Conservation (phyloP, 1,284 basidiomycete species). For the Rhodotorula sp. region DNA sequence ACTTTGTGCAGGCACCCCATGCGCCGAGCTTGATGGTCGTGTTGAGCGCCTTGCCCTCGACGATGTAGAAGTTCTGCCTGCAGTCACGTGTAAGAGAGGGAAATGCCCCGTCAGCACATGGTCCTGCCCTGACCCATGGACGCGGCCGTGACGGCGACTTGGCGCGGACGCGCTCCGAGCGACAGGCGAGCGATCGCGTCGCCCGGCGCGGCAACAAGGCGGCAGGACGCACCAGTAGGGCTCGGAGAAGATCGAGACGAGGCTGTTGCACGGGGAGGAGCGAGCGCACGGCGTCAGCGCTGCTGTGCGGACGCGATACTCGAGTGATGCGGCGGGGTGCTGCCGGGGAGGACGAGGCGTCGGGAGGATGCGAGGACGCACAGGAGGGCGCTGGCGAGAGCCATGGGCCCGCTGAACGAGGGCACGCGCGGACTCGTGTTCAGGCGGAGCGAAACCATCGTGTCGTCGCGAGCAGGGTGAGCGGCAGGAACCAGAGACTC, state of each 20-base stretch:
- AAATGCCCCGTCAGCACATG: background rate
- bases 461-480: background rate
- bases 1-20: slow-evolving; percentile 38
- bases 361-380: background rate
- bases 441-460: slow-evolving; percentile 33
- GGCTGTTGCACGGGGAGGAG: slow-evolving; percentile 7
- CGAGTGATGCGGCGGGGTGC: background rate
- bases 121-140: too few relatives aligned
- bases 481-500: background rate
- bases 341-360: background rate
- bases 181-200: background rate
- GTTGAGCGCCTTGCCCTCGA: slow-evolving; percentile 34
- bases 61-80: slow-evolving; percentile 42
- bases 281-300: background rate
- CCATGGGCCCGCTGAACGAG: slow-evolving; percentile 36
- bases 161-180: background rate
- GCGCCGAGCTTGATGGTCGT: slow-evolving; percentile 39
- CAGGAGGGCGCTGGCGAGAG: slow-evolving; percentile 32
- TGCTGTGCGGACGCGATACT: background rate
- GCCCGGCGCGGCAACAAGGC: background rate
- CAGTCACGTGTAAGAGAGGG: background rate
- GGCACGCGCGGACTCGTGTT: slow-evolving; percentile 40
- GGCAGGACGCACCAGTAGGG: slow-evolving; percentile 29
- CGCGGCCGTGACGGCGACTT: background rate
- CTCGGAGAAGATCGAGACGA: slow-evolving; percentile 37